Base-by-base conservation (phyloP, 108 stramenopile species). In the Skeletonema costatum region DNA sequence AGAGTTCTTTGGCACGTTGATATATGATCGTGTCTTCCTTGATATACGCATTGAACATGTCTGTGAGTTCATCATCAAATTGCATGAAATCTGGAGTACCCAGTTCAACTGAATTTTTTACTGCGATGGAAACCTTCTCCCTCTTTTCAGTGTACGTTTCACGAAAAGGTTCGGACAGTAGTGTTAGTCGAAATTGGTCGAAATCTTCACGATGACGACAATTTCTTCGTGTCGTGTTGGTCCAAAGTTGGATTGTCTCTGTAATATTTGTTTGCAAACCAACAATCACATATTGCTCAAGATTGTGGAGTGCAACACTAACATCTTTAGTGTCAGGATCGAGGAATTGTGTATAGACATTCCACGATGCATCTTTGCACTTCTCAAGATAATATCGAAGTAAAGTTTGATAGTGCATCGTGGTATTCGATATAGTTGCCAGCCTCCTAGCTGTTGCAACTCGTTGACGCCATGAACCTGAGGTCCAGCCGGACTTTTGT, bases 261-360 rank as follows among this genome's bases (percentile, higher is more conserved):
- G 62, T 48, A 25, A 74, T 56, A 31, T 74, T 56, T 4, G 17
- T 59, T 30, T 65, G 64, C 14, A 74, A 42, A n/a, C 74, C 74
- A 32, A 74, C 74, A 59, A 66, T 74, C 12, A 74, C 74, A 74
- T 74, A 74, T 33, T 63, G 36, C 31, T 74, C 74, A 7, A 74
- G 32, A 66, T 74, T 65, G 13, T 9, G 7, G 7, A 74, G 11
- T 33, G 74, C 74, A 56, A 56, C 62, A 65, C 16, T 53, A 29
- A 74, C 36, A 35, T 74, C 56, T 56, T 74, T 65, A 1, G 74
- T 48, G 30, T 32, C 35, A 41, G 74, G 74, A 25, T 74, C 65
- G 19, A 74, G 56, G 63, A 71, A 71, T 41, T 71, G 70, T 2
- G 60, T 39, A n/a, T 71, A 71, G 1, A 60, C 42, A 16, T 71